Conservation (phyloP, 2,329 filamentous ascomycete genomes). For the Aspergillus sp. region DNA sequence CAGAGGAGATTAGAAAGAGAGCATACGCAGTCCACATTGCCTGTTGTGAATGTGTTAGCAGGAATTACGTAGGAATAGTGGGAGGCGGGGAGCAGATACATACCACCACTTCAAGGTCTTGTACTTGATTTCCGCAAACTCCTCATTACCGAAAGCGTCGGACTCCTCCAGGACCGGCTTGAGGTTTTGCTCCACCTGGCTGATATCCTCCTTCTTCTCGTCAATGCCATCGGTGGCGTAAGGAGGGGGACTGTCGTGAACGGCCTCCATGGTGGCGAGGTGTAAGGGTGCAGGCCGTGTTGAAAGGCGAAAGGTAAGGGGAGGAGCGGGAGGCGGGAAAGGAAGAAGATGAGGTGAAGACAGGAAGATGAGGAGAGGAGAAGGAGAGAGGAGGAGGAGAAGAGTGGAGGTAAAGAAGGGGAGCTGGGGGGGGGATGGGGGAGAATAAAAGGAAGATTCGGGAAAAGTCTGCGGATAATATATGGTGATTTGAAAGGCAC, state of each 20-base stretch:
- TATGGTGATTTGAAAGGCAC: too few species aligned
- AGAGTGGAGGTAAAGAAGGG: neutral
- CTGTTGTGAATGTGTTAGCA: conserved; percentile 40
- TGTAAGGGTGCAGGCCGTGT: neutral
- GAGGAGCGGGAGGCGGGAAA: neutral
- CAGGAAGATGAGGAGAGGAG: neutral
- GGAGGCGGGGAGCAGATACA: neutral
- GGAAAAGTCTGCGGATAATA: neutral
- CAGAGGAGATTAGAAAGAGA: neutral
- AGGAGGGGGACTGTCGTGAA: conserved; percentile 3
- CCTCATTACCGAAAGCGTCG: conserved; percentile 39
- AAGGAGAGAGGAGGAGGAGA: neutral
- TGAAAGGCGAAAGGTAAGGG: neutral
- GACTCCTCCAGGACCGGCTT: conserved; percentile 13
- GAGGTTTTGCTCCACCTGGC: conserved; percentile 11
- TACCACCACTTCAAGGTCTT: conserved; percentile 49
- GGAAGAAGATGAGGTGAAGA: neutral
- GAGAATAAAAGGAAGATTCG: neutral
- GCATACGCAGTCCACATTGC: conserved; percentile 41
- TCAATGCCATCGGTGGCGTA: conserved; percentile 7
- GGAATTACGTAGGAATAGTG: conserved; percentile 6
- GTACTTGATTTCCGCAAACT: conserved; percentile 47
- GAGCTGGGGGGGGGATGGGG: neutral
- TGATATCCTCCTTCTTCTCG: conserved; percentile 11
- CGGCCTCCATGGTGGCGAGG: neutral